These are phyloP conservation scores for Candida freyschussii DNA, from an alignment of 1,139 yeast genomes.

Conservation along the genomic window DNA sequence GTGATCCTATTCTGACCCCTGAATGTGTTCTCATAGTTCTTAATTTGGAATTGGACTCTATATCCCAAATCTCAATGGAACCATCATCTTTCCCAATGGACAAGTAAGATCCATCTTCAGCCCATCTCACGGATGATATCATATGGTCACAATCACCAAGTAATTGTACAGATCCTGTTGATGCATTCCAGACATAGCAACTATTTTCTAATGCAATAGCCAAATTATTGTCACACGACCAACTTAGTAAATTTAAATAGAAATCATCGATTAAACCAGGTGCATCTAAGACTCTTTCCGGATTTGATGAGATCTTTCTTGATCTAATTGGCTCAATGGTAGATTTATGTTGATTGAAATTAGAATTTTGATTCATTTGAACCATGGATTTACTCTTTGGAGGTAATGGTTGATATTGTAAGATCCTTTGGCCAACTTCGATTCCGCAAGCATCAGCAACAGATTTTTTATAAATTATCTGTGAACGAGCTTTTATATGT, in stretches of 20 bases:
- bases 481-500: conserved; percentile 65
- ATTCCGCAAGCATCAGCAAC: conserved; percentile 96
- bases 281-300: conserved; percentile 92
- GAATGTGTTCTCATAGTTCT: conserved; percentile 73
- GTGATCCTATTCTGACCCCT: conserved; percentile 74
- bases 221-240: conserved; percentile 80
- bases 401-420: conserved; percentile 83
- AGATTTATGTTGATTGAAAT: conserved; percentile 21
- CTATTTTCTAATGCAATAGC: conserved; percentile 87
- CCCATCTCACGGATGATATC: conserved; percentile 84
- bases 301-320: conserved; percentile 78
- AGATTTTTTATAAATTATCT: conserved; percentile 69
- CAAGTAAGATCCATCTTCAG: conserved; percentile 84
- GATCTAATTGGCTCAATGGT: conserved; percentile 34
- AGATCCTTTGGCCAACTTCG: conserved; percentile 74
- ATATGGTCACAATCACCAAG: conserved; percentile 55
- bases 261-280: conserved; percentile 94
- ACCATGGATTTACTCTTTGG: conserved; percentile 63
- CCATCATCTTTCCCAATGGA: conserved; percentile 88
- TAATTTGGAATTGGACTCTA: conserved; percentile 66
- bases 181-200: conserved; percentile 92
- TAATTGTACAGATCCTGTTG: conserved; percentile 71
- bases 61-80: conserved; percentile 88
- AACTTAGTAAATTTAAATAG: conserved; percentile 77
- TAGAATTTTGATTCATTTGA: conserved; percentile 38